A percentile compares a stretch with the other conserved stretches of the same genome.
These are phyloP conservation scores for Polytrichum formosum DNA, from an alignment of 225 moss, liverwort and hornwort species.

Conservation along the genomic window DNA sequence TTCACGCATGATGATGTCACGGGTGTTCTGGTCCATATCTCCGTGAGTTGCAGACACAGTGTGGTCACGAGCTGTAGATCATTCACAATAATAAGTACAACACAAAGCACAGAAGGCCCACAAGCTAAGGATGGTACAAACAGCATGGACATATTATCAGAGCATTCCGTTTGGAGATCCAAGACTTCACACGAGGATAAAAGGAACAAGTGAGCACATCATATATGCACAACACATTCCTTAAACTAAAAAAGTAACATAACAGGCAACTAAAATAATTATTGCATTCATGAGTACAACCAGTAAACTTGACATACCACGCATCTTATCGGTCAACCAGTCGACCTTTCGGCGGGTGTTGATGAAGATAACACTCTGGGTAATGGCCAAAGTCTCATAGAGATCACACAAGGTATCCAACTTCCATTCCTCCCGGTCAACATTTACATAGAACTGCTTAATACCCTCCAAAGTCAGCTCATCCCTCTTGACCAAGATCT, in stretches of 20 bases:
- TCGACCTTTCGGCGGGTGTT: constrained; percentile 69
- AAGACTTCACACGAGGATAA: no score
- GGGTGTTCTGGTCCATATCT: constrained; percentile 82
- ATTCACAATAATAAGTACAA: not conserved
- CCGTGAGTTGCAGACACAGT: constrained; percentile 75
- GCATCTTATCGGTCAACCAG: constrained; percentile 65
- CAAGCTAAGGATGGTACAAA: no score
- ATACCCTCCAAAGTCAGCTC: constrained; percentile 70
- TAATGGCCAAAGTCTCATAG: constrained; percentile 65
- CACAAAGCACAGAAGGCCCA: no score
- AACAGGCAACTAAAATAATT: no score
- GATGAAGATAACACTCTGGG: constrained; percentile 66
- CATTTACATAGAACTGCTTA: constrained; percentile 69
- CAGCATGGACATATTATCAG: no score
- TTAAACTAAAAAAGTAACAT: no score
- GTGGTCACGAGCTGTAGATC: constrained; percentile 47
- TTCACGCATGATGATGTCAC: constrained; percentile 78
- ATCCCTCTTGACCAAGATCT: constrained; percentile 67
- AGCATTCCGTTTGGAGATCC: no score
- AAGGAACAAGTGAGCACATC: no score
- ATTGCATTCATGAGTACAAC: no score
- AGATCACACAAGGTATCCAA: constrained; percentile 64
- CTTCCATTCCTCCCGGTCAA: constrained; percentile 68
- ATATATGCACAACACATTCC: no score
- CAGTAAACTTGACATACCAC: constrained; percentile 15